Percentiles rank a stretch among this genome's conserved stretches.
Evolutionary conservation across 108 stramenopile genomes (phyloP).

Genomic region (Mediolabrus comicus): DNA sequence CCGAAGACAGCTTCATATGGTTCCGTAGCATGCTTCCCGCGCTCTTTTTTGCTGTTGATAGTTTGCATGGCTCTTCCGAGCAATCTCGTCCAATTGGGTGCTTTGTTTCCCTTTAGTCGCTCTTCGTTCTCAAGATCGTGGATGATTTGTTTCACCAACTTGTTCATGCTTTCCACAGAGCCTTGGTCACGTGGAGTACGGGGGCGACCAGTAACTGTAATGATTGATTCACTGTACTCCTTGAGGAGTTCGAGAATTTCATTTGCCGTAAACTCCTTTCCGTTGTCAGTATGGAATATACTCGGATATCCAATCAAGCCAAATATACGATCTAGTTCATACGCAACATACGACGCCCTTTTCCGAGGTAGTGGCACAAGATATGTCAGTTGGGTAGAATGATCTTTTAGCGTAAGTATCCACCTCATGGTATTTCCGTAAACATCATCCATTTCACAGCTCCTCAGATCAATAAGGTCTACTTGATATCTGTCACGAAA

Average conservation of each 20-base stretch:
- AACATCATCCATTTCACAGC: too few species aligned
- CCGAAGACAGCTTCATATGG: slow-evolving; percentile 9
- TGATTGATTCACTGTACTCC: background rate
- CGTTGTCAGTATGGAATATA: slow-evolving; percentile 20
- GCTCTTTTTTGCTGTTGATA: slow-evolving; percentile 1
- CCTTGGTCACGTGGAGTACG: slow-evolving; percentile 17
- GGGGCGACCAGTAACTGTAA: slow-evolving; percentile 11
- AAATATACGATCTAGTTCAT: too few species aligned
- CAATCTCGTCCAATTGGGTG: too few species aligned
- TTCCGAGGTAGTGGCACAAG: background rate
- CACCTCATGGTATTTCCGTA: too few species aligned
- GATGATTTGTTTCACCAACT: slow-evolving; percentile 12
- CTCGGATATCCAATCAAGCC: background rate
- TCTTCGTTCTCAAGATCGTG: background rate
- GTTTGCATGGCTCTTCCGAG: too few species aligned
- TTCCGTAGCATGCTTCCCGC: background rate
- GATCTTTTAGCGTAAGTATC: too few species aligned
- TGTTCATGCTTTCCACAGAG: slow-evolving; percentile 8
- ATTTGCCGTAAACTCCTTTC: slow-evolving; percentile 7
- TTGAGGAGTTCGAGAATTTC: background rate
- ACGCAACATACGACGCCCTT: too few species aligned
- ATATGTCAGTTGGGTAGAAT: background rate
- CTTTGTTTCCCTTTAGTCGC: too few species aligned
- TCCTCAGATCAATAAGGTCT: too few species aligned
- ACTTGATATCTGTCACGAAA: too few species aligned